Evolutionary conservation across 1,284 basidiomycete species (phyloP), one percentile per base, ranked within the genome.

Genomic region (Rhodofomes roseus): DNA sequence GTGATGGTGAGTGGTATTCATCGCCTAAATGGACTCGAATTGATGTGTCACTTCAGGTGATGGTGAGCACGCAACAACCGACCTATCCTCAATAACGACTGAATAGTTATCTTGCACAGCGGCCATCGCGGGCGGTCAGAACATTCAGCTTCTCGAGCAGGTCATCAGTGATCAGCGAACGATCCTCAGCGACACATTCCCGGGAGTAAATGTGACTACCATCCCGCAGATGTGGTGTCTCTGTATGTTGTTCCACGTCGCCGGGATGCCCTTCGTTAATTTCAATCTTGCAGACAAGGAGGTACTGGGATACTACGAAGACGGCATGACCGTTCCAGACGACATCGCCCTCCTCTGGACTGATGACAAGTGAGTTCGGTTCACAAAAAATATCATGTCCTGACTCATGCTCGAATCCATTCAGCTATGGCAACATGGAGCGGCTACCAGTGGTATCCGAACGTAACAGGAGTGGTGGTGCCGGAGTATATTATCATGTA

Each of bases 401-500:
- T 9, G 18, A 25, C 11, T 8, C 14, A 6, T 6, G 18, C n/a
- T n/a, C 57, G n/a, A 55, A 36, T 27, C 37, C 9, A 31, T 39
- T 9, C 56, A 84, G 82, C 69, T 86, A 79, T 77, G 84, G 84
- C 6, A 86, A 86, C 63, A 76, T 86, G 52, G 80, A 81, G 23
- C 82, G 85, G 12, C 81, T 80, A 64, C 85, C 86, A 0, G 69
- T 79, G 2, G 66, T 72, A 9, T 73, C 73, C 51, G 83, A 87
- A 65, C 76, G 80, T 4, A 81, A 83, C 63, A 74, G 85, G 51
- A 78, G 79, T 0, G 88, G 86, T 37, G 87, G 86, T 37, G 83
- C 85, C 29, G 86, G 85, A 44, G 81, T 89, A 1, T 89, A 89
- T 68, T 89, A 87, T 68, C 86, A 88, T 65, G 83, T 84, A 63